Percentiles rank a stretch among this genome's conserved stretches.
Conservation (phyloP, 225 moss, liverwort and hornwort genomes). For the Neckera pumila region DNA sequence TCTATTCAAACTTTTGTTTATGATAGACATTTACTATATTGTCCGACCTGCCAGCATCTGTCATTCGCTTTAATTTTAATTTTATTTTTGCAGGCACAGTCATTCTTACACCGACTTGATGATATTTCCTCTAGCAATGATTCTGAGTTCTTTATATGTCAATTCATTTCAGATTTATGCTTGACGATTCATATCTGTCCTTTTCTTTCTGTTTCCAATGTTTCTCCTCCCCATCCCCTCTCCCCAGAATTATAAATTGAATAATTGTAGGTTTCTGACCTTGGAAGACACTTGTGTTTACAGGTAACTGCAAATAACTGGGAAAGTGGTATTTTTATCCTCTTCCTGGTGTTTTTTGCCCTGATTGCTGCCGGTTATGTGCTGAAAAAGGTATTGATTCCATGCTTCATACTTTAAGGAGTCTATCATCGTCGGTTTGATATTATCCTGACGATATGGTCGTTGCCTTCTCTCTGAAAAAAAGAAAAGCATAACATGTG, state of each 20-base stretch:
- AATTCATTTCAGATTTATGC: background rate
- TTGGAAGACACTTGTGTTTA: background rate
- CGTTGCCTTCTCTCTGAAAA: background rate
- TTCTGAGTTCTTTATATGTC: background rate
- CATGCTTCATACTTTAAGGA: background rate
- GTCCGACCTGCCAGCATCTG: background rate
- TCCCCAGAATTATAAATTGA: background rate
- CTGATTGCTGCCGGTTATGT: constrained; percentile 97
- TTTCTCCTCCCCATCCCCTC: background rate
- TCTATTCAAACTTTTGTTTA: background rate
- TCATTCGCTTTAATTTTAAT: background rate
- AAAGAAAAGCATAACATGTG: background rate
- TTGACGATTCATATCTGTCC: background rate
- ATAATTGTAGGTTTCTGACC: background rate
- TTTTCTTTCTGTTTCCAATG: background rate
- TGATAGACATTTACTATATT: background rate
- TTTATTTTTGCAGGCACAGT: background rate
- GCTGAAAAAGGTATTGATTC: constrained; percentile 55
- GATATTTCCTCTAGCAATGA: background rate
- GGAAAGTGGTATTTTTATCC: constrained; percentile 96
- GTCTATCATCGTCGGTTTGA: background rate
- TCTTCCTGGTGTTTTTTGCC: constrained; percentile 93
- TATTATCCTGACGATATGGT: background rate
- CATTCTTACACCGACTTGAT: background rate
- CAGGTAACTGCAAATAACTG: constrained; percentile 95